A percentile compares a stretch with the other conserved stretches of the same genome.
Evolutionary conservation across 352 stramenopile genomes (phyloP).

Genomic region (Phytophthora boehmeriae): DNA sequence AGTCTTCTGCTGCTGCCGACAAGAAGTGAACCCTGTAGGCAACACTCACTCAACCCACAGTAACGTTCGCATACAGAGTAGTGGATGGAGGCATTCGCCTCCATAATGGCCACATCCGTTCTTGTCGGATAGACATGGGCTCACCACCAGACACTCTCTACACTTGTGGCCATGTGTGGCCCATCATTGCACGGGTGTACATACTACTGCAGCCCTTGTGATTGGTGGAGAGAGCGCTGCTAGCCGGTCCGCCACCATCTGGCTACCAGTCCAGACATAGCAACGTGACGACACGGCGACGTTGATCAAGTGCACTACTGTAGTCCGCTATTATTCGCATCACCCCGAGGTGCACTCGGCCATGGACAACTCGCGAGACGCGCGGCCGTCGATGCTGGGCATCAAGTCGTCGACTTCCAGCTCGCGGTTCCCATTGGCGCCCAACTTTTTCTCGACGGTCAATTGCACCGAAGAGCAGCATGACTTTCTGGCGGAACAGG

Average conservation of each 20-base stretch:
- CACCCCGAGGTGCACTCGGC: background rate
- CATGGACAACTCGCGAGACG: conserved; percentile 44
- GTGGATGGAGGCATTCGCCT: no score
- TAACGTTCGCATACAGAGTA: no score
- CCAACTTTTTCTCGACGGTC: conserved; percentile 52
- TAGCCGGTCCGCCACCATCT: background rate
- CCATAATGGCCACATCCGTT: background rate
- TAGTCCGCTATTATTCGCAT: conserved; percentile 15
- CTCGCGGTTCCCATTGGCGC: conserved; percentile 47
- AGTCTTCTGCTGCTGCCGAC: background rate
- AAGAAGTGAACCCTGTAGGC: background rate
- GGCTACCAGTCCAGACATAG: background rate
- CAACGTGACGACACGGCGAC: conserved; percentile 16
- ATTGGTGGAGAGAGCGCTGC: background rate
- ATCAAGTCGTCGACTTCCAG: conserved; percentile 26
- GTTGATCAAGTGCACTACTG: conserved; percentile 5
- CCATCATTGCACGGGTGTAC: background rate
- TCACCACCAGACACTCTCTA: conserved; percentile 1
- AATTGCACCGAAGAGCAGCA: conserved; percentile 48
- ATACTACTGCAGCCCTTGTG: background rate
- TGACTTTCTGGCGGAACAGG: conserved; percentile 35
- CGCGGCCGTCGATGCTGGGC: conserved; percentile 44
- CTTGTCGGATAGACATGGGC: background rate
- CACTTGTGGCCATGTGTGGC: background rate
- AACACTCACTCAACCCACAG: background rate